A percentile compares a stretch with the other conserved stretches of the same genome.
Conservation (phyloP, 1,284 basidiomycete genomes). For the Phenoliferia sp. region DNA sequence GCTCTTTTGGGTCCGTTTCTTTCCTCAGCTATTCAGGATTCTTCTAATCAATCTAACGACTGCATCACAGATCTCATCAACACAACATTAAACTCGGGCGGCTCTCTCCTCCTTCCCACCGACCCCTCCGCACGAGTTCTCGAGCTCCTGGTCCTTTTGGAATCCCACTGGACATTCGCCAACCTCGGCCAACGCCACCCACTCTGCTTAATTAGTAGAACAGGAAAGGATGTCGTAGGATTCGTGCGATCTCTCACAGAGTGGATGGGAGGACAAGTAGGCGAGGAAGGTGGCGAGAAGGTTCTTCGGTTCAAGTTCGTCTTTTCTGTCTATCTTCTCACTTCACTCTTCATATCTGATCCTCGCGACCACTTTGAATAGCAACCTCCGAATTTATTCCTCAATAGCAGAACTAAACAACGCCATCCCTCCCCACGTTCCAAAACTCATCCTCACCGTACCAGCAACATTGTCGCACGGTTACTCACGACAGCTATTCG, state of each 20-base stretch:
- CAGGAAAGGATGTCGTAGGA: conserved; percentile 87
- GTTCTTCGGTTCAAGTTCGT: conserved; percentile 45
- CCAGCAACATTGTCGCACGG: conserved; percentile 90
- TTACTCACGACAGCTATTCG: conserved; percentile 77
- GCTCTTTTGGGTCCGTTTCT: conserved; percentile 67
- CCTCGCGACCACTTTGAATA: conserved; percentile 39
- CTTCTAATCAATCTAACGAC: no score
- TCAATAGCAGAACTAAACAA: conserved; percentile 73
- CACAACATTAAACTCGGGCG: conserved; percentile 67
- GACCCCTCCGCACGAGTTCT: conserved; percentile 90
- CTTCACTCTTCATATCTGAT: conserved; percentile 35
- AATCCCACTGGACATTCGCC: conserved; percentile 94
- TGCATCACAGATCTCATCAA: conserved; percentile 67
- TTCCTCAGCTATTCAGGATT: background rate
- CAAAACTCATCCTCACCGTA: conserved; percentile 89
- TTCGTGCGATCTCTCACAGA: conserved; percentile 97
- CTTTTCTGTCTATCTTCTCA: conserved; percentile 66
- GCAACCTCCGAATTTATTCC: conserved; percentile 83
- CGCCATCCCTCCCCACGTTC: conserved; percentile 67
- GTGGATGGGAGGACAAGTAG: conserved; percentile 63
- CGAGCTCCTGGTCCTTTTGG: conserved; percentile 88
- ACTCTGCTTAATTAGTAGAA: conserved; percentile 85
- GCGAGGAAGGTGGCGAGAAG: conserved; percentile 45
- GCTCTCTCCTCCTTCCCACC: conserved; percentile 76
- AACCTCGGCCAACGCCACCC: conserved; percentile 54